Base-by-base conservation (phyloP, 2,329 filamentous ascomycete genomes). In the Botrytis elliptica region DNA sequence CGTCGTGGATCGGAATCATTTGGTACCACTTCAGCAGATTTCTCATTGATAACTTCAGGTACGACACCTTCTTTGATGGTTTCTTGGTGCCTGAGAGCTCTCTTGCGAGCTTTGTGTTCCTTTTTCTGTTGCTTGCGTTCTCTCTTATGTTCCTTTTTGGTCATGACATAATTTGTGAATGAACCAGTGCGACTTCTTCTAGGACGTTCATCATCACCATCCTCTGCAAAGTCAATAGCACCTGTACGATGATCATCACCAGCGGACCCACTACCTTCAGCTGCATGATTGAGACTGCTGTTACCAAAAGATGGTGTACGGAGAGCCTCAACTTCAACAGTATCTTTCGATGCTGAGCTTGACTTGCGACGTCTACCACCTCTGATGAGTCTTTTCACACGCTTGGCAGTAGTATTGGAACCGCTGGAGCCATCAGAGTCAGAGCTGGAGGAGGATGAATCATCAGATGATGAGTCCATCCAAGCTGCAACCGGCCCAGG, bases 401-500 rank as follows among this genome's bases (percentile, higher is more conserved):
- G 90, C 80, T 92, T 93, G 3, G 91, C 90, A 22, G 93, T 92
- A 1, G 91, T 94, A 75, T 90, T 89, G 2, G 92, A 93, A 49
- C 87, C 88, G 4, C 87, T 88, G 9, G 89, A 90, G 68, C 86
- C 87, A 74, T 93, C 92, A 0, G 91, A 93, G 77, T 95, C 92
- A 22, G 89, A 90, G 70, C 84, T 85, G 0, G 88, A 90, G 75
- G 94, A 92, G 14, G 88, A 89, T 1, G 86, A 88, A 60, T 66
- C 63, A 62, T 74, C 72, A 14, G 73, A 75, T 40, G 91, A 93
- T 0, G 90, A 90, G 76, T 96, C 92, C 79, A 97, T 88, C 83
- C 95, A 93, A 46, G 92, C 92, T 29, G 92, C 92, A 20, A 95
- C 88, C 0, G 96, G 91, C 76, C 95, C 95, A 36, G 95, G 95